phyloP scores from a whole-genome alignment of 2,329 filamentous ascomycete genomes.

The Hypoxylon sp. region DNA sequence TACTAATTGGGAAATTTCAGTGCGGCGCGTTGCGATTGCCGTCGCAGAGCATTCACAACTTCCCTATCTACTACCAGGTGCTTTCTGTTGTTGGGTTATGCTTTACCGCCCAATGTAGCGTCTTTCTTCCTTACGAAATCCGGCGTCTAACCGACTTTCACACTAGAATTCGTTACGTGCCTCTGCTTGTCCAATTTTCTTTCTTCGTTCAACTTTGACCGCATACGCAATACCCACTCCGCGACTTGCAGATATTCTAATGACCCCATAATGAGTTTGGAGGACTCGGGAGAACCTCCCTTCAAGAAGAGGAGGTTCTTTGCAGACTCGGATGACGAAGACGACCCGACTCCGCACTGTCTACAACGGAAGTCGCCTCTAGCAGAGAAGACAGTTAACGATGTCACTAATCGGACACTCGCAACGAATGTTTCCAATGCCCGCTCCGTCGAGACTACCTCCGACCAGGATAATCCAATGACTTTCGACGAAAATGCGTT shows the following conservation, averaged over 20 bases:
- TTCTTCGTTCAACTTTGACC: neutral
- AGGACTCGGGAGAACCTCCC: slow-evolving; percentile 56
- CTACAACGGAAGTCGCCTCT: slow-evolving; percentile 41
- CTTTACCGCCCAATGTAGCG: neutral
- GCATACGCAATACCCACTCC: neutral
- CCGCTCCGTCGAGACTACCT: slow-evolving; percentile 30
- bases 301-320: slow-evolving; percentile 61
- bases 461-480: slow-evolving; percentile 42
- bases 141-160: neutral
- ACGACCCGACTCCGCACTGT: slow-evolving; percentile 42
- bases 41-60: neutral
- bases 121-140: neutral
- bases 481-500: slow-evolving; percentile 72
- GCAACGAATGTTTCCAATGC: slow-evolving; percentile 3
- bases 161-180: neutral
- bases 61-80: neutral
- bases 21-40: slow-evolving; percentile 25
- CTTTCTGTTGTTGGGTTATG: neutral
- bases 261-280: slow-evolving; percentile 57
- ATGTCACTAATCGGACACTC: slow-evolving; percentile 43
- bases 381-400: slow-evolving; percentile 43
- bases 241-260: slow-evolving; percentile 7
- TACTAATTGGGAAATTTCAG: slow-evolving; percentile 30
- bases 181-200: slow-evolving; percentile 1
- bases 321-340: slow-evolving; percentile 54